Percentiles rank a stretch among this genome's conserved stretches.
Conservation (phyloP, 495 filamentous ascomycete genomes). For the Xylaria palmicola region DNA sequence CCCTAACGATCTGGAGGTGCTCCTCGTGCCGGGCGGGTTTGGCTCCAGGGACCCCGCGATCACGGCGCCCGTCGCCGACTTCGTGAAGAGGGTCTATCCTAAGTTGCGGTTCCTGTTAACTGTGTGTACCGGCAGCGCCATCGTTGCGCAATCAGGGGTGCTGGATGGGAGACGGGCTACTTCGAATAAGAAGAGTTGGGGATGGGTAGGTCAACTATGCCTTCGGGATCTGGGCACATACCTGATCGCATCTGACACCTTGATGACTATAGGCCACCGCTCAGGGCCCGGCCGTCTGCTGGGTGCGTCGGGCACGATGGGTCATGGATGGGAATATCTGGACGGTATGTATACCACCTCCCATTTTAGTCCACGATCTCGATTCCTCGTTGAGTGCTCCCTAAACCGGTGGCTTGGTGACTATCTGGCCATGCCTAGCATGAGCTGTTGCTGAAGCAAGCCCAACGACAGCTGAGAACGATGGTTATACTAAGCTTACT, state of each 20-base stretch:
- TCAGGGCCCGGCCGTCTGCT: conserved; percentile 48
- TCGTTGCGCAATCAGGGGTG: conserved; percentile 55
- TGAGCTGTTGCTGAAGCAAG: background rate
- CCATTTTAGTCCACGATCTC: background rate
- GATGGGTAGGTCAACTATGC: conserved; percentile 25
- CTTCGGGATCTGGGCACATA: background rate
- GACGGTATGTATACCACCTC: conserved; percentile 38
- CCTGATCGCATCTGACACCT: background rate
- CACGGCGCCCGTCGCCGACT: conserved; percentile 41
- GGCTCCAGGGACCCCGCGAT: conserved; percentile 47
- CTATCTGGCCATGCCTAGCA: background rate
- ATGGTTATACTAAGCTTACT: background rate
- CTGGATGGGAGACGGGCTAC: conserved; percentile 61
- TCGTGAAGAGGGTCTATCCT: conserved; percentile 44
- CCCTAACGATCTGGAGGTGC: conserved; percentile 55
- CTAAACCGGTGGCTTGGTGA: too few relatives aligned
- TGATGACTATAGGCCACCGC: conserved; percentile 25
- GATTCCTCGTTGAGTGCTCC: background rate
- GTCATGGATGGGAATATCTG: conserved; percentile 65
- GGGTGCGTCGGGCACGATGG: conserved; percentile 65
- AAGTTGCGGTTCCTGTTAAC: conserved; percentile 56
- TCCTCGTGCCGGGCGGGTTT: conserved; percentile 65
- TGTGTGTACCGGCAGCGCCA: conserved; percentile 58
- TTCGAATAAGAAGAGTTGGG: conserved; percentile 49
- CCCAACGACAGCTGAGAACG: background rate